Evolutionary conservation across 495 filamentous ascomycete genomes (phyloP).

Genomic region (Trichocladium uniseriatum): DNA sequence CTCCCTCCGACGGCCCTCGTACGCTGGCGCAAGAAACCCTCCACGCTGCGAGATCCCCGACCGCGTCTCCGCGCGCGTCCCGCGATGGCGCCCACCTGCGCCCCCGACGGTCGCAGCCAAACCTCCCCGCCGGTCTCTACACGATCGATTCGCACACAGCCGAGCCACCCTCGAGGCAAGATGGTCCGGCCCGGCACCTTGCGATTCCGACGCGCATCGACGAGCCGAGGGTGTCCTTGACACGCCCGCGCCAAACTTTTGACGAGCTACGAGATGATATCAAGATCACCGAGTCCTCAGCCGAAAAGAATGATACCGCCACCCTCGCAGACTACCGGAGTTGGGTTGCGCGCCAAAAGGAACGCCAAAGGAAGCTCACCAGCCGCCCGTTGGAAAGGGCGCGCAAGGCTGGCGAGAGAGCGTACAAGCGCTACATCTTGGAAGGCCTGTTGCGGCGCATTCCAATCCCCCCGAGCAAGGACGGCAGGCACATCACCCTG

Average conservation of each 20-base stretch:
- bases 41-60: neutral
- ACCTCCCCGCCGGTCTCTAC: slow-evolving; percentile 14
- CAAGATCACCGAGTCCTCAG: slow-evolving; percentile 7
- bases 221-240: slow-evolving; percentile 17
- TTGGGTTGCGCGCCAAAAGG: slow-evolving; percentile 19
- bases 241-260: slow-evolving; percentile 20
- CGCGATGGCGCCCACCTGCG: neutral
- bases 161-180: slow-evolving; percentile 3
- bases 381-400: slow-evolving; percentile 14
- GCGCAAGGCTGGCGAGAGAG: neutral
- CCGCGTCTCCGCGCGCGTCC: neutral
- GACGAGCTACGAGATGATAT: slow-evolving; percentile 18
- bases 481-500: slow-evolving; percentile 61
- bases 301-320: slow-evolving; percentile 14
- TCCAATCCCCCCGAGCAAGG: slow-evolving; percentile 34
- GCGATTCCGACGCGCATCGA: neutral
- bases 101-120: slow-evolving; percentile 1
- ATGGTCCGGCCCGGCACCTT: neutral
- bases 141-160: slow-evolving; percentile 22
- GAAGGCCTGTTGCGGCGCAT: slow-evolving; percentile 38
- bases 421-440: slow-evolving; percentile 35
- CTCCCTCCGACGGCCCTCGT: neutral
- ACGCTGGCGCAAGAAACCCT: neutral
- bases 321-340: slow-evolving; percentile 12
- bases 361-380: slow-evolving; percentile 13